A percentile compares a stretch with the other conserved stretches of the same genome.
Conservation (phyloP, 2,329 filamentous ascomycete genomes). For the Aspergillus intermedius region DNA sequence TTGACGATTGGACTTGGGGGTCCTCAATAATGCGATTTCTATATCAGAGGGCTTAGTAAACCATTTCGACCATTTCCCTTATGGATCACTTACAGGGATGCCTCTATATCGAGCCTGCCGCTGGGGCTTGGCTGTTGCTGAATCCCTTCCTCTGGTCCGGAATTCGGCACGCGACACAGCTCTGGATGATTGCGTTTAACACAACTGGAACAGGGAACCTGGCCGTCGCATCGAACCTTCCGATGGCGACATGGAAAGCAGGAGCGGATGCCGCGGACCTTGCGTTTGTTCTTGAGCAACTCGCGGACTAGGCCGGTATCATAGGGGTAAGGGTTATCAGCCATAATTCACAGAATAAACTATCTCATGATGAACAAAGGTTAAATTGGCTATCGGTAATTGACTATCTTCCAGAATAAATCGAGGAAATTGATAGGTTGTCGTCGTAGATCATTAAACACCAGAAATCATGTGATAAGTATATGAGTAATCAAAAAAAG, state of each 20-base stretch:
- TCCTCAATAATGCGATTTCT: background rate
- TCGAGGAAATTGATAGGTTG: background rate
- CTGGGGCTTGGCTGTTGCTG: background rate
- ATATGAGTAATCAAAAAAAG: background rate
- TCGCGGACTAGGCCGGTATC: conserved; percentile 15
- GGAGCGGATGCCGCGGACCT: conserved; percentile 14
- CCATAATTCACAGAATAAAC: background rate
- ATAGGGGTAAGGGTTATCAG: conserved; percentile 14
- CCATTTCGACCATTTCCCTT: background rate
- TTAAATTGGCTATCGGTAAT: background rate
- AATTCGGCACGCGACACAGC: conserved; percentile 11
- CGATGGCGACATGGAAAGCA: conserved; percentile 21
- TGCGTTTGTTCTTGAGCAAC: conserved; percentile 18
- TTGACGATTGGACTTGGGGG: background rate
- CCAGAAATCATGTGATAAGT: background rate
- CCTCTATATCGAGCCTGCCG: background rate
- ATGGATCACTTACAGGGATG: background rate
- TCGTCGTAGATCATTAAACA: background rate
- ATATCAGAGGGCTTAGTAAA: background rate
- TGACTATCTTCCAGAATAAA: background rate
- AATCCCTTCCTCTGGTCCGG: conserved; percentile 2
- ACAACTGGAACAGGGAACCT: conserved; percentile 13
- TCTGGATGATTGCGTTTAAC: conserved; percentile 14
- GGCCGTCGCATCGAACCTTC: conserved; percentile 16
- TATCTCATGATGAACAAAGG: background rate